Conservation (phyloP, 257 asterid genomes). For the Rauvolfia tetraphylla region DNA sequence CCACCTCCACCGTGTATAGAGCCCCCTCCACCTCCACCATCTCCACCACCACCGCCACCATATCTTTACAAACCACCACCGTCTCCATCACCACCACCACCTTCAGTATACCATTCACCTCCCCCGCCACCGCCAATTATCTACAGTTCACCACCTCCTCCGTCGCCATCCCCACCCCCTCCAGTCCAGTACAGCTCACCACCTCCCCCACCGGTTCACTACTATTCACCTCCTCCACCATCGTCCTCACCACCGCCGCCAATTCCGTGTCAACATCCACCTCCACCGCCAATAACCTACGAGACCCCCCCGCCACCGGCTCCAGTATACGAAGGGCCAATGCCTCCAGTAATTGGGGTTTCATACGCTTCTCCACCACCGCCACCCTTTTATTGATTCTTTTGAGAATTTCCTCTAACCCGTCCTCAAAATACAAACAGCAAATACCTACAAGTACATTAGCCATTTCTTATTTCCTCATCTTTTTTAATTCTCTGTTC, state of each 20-base stretch:
- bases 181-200: conserved; percentile 32
- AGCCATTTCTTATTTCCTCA: conserved; percentile 26
- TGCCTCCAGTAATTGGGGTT: conserved; percentile 66
- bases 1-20: conserved; percentile 35
- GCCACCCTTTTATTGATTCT: conserved; percentile 85
- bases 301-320: conserved; percentile 58
- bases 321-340: conserved; percentile 74
- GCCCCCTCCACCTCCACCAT: conserved; percentile 41
- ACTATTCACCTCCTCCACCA: conserved; percentile 32
- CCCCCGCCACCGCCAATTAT: conserved; percentile 35
- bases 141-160: conserved; percentile 50
- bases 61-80: conserved; percentile 47
- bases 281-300: conserved; percentile 23
- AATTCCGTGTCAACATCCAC: conserved; percentile 14
- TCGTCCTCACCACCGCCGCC: conserved; percentile 32
- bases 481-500: conserved; percentile 28
- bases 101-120: conserved; percentile 35
- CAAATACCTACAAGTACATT: conserved; percentile 13
- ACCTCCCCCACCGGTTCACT: conserved; percentile 28
- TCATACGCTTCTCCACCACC: conserved; percentile 93
- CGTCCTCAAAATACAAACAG: conserved; percentile 24
- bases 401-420: conserved; percentile 50
- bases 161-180: conserved; percentile 46
- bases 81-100: conserved; percentile 51
- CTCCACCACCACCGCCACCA: conserved; percentile 38